These are phyloP conservation scores for Exophiala alcalophila DNA, from an alignment of 2,329 filamentous ascomycete species.

Conservation along the genomic window DNA sequence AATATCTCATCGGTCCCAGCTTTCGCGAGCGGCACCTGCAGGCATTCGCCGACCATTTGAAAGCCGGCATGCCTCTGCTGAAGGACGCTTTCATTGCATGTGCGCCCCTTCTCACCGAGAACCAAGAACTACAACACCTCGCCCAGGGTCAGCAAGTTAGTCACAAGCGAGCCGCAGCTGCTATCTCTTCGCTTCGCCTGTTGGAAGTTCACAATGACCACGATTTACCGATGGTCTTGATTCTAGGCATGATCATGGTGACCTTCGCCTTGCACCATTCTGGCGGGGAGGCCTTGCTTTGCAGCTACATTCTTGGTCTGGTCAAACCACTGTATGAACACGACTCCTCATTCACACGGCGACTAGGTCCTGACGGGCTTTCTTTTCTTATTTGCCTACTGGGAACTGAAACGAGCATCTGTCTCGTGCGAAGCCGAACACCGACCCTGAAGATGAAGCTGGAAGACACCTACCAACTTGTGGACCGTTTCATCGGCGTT, in stretches of 20 bases:
- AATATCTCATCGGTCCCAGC: conserved; percentile 8
- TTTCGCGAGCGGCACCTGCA: conserved; percentile 8
- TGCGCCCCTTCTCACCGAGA: conserved; percentile 1
- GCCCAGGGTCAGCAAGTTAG: conserved; percentile 1
- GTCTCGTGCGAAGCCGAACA: conserved; percentile 5
- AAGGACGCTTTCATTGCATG: conserved; percentile 10
- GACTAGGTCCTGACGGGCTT: conserved; percentile 3
- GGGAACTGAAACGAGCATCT: conserved; percentile 3
- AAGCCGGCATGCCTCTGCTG: conserved; percentile 2
- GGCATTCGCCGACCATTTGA: conserved; percentile 7
- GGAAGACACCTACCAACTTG: not conserved
- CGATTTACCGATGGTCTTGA: conserved; percentile 4
- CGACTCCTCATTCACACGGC: conserved; percentile 1
- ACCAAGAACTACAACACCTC: conserved; percentile 1
- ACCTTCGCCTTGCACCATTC: conserved; percentile 10
- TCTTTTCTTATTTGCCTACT: conserved; percentile 7
- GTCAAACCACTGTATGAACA: conserved; percentile 5
- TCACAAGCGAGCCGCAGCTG: conserved; percentile 4
- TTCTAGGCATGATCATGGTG: conserved; percentile 8
- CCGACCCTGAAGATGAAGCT: conserved; percentile 1
- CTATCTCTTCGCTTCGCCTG: conserved; percentile 7
- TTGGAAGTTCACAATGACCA: conserved; percentile 1
- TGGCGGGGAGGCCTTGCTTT: conserved; percentile 7
- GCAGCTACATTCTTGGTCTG: conserved; percentile 4
- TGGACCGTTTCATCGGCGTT: conserved; percentile 10